These are phyloP conservation scores for Xylaria arbuscula DNA, from an alignment of 2,329 filamentous ascomycete genomes.

Conservation along the genomic window DNA sequence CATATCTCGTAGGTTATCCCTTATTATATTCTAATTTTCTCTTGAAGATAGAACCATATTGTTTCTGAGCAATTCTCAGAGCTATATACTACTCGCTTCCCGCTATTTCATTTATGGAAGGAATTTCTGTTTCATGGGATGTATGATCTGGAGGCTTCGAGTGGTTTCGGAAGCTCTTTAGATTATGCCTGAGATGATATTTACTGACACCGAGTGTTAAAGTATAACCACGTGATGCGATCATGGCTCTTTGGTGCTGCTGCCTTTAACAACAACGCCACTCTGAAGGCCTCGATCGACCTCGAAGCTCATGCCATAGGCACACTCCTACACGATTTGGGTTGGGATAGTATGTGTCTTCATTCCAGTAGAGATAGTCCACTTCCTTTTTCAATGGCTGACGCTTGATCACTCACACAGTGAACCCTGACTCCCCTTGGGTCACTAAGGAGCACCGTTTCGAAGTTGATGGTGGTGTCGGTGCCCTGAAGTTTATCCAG, in stretches of 20 bases:
- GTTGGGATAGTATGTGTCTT: conserved; percentile 38
- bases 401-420: conserved; percentile 21
- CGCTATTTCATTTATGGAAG: no score
- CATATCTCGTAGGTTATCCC: conserved; percentile 22
- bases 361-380: not conserved
- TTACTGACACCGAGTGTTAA: no score
- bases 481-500: conserved; percentile 35
- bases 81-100: no score
- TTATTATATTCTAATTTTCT: no score
- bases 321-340: conserved; percentile 36
- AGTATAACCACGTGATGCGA: conserved; percentile 37
- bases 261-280: conserved; percentile 39
- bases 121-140: no score
- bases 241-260: conserved; percentile 38
- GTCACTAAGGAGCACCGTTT: conserved; percentile 33
- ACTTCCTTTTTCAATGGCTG: conserved; percentile 1
- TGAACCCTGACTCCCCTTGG: conserved; percentile 37
- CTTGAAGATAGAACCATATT: no score
- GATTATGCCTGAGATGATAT: no score
- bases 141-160: no score
- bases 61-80: no score
- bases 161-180: no score
- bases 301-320: conserved; percentile 37
- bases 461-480: conserved; percentile 35
- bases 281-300: conserved; percentile 38